Base-by-base conservation (phyloP, 805 yeast species). In the Ogataea chonburiensis region DNA sequence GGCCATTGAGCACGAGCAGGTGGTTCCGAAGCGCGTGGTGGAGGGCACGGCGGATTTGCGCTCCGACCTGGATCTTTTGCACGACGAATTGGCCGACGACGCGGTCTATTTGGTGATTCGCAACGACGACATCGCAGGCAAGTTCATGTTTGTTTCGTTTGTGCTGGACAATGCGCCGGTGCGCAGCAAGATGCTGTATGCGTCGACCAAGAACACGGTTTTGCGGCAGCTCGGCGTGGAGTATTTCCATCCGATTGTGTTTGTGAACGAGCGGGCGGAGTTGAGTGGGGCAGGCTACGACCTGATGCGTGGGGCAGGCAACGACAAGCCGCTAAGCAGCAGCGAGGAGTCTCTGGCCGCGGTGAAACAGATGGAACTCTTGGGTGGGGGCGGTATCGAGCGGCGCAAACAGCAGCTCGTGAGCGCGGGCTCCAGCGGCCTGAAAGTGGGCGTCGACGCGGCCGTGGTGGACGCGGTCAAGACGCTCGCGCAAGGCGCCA, bases 131-230 rank as follows among this genome's bases (percentile, higher is more conserved):
- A 21, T 28, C 7, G 26, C 34, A 7, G 52, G 47, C 1, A 53
- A 53, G n/a, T 68, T 64, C 42, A 70, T 76, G 3, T 88, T 91
- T 50, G 73, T 88, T 29, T 78, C 93, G 14, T 89, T 72, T 63
- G 89, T 91, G 35, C 97, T 98, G 0, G 97, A 91, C 57, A 60
- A 61, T 33, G 85, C 96, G 7, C 78, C 81, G 3, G 89, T 91
- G 24, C 74, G 88, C 40, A 71, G 74, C 38, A 93, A 91, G 59
- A 93, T 93, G 97, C 68, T 93, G 31, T 93, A 89, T 58, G 98
- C 98, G 4, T 86, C 96, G 2, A 80, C 94, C 8, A 86, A 86
- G 43, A 82, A 77, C 57, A 77, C 93, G 1, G 61, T 93, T 23
- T 63, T 85, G 38, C 77, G 84, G 48, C 81, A 82, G 44, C 67